phyloP scores from a whole-genome alignment of 1,139 yeast genomes.

The Meyerozyma elateridarum region DNA sequence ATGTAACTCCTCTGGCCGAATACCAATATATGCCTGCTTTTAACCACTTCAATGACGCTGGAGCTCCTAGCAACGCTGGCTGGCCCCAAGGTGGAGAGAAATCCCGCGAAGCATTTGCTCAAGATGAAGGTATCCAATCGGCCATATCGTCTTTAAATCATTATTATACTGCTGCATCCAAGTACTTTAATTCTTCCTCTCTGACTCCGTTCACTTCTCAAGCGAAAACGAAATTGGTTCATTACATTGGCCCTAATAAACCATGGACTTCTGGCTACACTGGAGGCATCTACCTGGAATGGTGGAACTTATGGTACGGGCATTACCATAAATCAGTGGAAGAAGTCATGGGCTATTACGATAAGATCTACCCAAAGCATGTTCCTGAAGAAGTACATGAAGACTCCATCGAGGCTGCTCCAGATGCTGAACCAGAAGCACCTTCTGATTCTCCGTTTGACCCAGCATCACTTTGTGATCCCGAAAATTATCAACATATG shows the following conservation, averaged over 20 bases:
- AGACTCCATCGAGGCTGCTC: background rate
- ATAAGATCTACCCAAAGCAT: constrained; percentile 8
- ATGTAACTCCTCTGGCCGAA: constrained; percentile 78
- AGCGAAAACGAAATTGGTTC: constrained; percentile 54
- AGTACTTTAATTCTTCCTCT: constrained; percentile 13
- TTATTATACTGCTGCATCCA: constrained; percentile 25
- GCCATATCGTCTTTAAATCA: constrained; percentile 8
- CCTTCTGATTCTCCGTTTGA: constrained; percentile 9
- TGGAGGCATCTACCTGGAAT: constrained; percentile 22
- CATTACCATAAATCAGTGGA: constrained; percentile 21
- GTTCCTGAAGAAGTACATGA: constrained; percentile 8
- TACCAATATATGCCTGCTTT: constrained; percentile 85
- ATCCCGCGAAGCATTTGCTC: background rate
- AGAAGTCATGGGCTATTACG: constrained; percentile 11
- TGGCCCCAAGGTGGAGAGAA: background rate
- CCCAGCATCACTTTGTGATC: constrained; percentile 24
- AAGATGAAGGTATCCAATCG: background rate
- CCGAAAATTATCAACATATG: constrained; percentile 24
- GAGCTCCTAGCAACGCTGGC: background rate
- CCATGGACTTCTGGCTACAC: constrained; percentile 59
- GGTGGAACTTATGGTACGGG: constrained; percentile 45
- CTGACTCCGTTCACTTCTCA: constrained; percentile 10
- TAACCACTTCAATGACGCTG: constrained; percentile 41
- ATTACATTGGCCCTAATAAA: constrained; percentile 75
- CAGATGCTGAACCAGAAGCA: constrained; percentile 5